Evolutionary conservation across 2,329 filamentous ascomycete species (phyloP).

Genomic region (Clonostachys sp.): DNA sequence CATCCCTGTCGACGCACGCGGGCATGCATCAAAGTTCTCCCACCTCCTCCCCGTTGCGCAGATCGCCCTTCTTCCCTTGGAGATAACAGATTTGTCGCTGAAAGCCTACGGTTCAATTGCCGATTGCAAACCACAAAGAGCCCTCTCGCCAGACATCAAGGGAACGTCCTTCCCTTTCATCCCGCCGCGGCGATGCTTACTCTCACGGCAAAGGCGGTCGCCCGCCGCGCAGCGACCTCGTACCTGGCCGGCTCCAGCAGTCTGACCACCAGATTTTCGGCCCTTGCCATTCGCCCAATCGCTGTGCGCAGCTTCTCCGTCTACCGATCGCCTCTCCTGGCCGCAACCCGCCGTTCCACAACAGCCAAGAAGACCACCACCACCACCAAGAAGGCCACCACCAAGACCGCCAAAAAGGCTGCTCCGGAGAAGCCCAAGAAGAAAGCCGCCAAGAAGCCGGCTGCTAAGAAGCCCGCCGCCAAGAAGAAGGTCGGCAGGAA

Average conservation of each 20-base stretch:
- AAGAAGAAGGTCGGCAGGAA: conserved; percentile 9
- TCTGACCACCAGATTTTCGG: conserved; percentile 12
- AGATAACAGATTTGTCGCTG: conserved; percentile 1
- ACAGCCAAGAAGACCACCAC: conserved; percentile 10
- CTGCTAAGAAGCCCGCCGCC: conserved; percentile 6
- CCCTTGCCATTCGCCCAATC: conserved; percentile 7
- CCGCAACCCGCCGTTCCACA: conserved; percentile 13
- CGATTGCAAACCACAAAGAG: too few relatives aligned
- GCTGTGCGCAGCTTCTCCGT: conserved; percentile 21
- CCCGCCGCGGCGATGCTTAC: conserved; percentile 27
- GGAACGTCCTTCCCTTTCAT: too few relatives aligned
- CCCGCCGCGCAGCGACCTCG: conserved; percentile 22
- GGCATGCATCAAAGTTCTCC: neutral
- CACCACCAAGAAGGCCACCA: conserved; percentile 12
- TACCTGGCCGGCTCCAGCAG: conserved; percentile 11
- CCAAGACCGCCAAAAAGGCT: conserved; percentile 7
- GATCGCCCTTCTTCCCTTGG: too few relatives aligned
- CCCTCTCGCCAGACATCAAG: too few relatives aligned
- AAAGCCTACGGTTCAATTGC: neutral
- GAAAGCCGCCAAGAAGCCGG: conserved; percentile 4
- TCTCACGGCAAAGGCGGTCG: conserved; percentile 29
- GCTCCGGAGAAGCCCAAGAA: conserved; percentile 3
- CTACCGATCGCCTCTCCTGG: conserved; percentile 16
- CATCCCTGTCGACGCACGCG: conserved; percentile 3
- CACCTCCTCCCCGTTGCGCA: neutral